Evolutionary conservation across 192 early-diverging fungal species (phyloP).

Genomic region (Coemansia sp.): DNA sequence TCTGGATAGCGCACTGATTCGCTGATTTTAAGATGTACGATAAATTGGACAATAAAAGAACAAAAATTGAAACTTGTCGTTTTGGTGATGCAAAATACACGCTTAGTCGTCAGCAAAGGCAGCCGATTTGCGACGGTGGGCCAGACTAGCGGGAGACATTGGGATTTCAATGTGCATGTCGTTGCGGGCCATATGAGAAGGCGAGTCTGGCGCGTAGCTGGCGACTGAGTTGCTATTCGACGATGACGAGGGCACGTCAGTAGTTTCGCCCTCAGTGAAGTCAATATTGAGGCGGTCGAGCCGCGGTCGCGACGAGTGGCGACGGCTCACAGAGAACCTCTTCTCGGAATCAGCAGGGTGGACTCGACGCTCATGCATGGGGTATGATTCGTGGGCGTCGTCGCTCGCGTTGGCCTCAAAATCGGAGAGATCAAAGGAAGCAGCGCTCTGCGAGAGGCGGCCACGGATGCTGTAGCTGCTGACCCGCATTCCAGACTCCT

Average conservation of each 20-base stretch:
- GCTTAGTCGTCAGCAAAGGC: conserved; percentile 4
- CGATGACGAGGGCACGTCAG: conserved; percentile 41
- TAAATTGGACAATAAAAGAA: background rate
- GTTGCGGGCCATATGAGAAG: conserved; percentile 15
- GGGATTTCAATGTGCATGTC: conserved; percentile 50
- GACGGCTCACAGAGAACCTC: conserved; percentile 28
- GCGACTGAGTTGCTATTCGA: conserved; percentile 41
- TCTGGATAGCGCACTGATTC: background rate
- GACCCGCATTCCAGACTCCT: conserved; percentile 40
- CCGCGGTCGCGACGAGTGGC: conserved; percentile 18
- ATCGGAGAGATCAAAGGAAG: conserved; percentile 43
- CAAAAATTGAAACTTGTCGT: conserved; percentile 1
- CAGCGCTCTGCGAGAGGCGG: conserved; percentile 21
- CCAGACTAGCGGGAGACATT: conserved; percentile 31
- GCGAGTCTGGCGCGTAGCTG: conserved; percentile 35
- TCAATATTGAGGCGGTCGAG: conserved; percentile 13
- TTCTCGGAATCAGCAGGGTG: conserved; percentile 38
- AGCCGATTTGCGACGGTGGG: conserved; percentile 28
- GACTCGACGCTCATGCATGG: conserved; percentile 45
- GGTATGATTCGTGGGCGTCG: conserved; percentile 40
- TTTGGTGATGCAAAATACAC: background rate
- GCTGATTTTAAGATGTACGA: background rate
- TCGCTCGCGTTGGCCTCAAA: conserved; percentile 34
- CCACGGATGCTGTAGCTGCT: conserved; percentile 26
- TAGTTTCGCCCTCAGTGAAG: conserved; percentile 30